These are phyloP conservation scores for Nakaseomyces sp. DNA, from an alignment of 1,139 yeast genomes.

Conservation along the genomic window DNA sequence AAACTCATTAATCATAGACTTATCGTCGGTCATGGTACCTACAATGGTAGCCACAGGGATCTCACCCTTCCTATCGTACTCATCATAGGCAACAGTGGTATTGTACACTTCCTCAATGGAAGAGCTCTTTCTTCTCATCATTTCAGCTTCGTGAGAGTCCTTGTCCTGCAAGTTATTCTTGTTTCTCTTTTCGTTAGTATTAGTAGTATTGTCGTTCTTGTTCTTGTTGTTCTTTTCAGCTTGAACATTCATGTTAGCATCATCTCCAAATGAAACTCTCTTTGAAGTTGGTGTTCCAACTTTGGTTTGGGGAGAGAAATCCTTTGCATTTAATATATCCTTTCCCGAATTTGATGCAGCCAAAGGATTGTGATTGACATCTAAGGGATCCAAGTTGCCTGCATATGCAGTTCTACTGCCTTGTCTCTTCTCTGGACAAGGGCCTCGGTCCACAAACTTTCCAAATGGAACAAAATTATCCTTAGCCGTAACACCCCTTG, in stretches of 20 bases:
- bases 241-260: neutral
- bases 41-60: slow-evolving; percentile 1
- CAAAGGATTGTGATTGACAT: neutral
- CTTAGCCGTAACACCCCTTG: neutral
- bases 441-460: neutral
- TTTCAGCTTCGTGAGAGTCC: slow-evolving; percentile 1
- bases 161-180: neutral
- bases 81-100: slow-evolving; percentile 1
- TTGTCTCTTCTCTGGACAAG: neutral
- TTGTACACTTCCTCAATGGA: slow-evolving; percentile 2
- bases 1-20: neutral
- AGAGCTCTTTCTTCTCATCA: slow-evolving; percentile 3
- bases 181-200: no score
- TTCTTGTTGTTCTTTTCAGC: neutral
- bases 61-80: neutral
- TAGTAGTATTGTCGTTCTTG: neutral
- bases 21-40: neutral
- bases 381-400: neutral
- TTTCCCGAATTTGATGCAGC: neutral
- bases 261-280: neutral
- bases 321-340: neutral
- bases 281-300: neutral
- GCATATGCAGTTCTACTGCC: neutral
- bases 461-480: neutral
- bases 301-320: neutral